A percentile compares a stretch with the other conserved stretches of the same genome.
Evolutionary conservation across 768 basidiomycete genomes (phyloP).

Genomic region (Suillus discolor): DNA sequence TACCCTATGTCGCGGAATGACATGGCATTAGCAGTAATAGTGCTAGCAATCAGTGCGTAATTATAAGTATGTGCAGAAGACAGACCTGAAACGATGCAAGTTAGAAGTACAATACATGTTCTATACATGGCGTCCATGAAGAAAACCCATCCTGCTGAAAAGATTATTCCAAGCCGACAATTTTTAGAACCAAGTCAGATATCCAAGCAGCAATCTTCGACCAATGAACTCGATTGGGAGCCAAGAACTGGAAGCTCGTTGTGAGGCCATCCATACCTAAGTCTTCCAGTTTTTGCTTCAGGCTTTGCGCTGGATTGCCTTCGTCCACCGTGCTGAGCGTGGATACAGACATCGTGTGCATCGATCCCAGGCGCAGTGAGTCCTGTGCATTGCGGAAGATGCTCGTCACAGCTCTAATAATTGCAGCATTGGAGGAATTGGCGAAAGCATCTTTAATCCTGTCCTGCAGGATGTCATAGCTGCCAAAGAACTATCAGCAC

Average conservation of each 20-base stretch:
- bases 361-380: conserved; percentile 39
- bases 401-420: conserved; percentile 72
- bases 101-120: conserved; percentile 18
- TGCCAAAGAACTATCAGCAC: conserved; percentile 29
- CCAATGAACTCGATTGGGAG: conserved; percentile 53
- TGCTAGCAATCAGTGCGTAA: conserved; percentile 7
- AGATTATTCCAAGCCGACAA: conserved; percentile 41
- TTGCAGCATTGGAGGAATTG: conserved; percentile 68
- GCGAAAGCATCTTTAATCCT: conserved; percentile 73
- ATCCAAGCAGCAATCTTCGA: conserved; percentile 78
- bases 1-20: conserved; percentile 1
- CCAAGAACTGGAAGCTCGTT: conserved; percentile 72
- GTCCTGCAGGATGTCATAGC: conserved; percentile 78
- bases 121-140: conserved; percentile 18
- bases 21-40: conserved; percentile 1
- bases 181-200: conserved; percentile 57
- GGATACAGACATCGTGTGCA: conserved; percentile 57
- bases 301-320: conserved; percentile 38
- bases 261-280: conserved; percentile 74
- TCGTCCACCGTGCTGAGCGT: conserved; percentile 70
- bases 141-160: conserved; percentile 9
- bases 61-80: conserved; percentile 15
- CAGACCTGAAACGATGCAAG: conserved; percentile 9
- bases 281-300: conserved; percentile 64
- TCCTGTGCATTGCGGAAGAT: conserved; percentile 76